Conservation (phyloP, 495 filamentous ascomycete genomes). For the Neurospora pannonica region DNA sequence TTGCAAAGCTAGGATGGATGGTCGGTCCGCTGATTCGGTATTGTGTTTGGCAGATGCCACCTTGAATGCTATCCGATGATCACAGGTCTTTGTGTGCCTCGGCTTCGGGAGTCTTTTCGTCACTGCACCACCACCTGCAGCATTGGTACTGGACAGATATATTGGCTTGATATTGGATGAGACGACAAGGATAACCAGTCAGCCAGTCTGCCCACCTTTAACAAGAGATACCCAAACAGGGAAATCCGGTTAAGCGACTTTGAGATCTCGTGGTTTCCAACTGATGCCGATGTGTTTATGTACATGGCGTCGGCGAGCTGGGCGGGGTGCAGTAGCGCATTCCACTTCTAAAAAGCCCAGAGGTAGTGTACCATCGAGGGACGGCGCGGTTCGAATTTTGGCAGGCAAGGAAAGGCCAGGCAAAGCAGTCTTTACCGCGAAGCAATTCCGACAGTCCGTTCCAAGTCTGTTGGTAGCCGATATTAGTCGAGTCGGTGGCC, state of each 20-base stretch:
- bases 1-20: background rate
- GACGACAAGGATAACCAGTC: background rate
- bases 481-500: background rate
- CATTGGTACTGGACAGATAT: background rate
- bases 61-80: background rate
- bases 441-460: background rate
- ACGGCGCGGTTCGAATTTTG: background rate
- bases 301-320: background rate
- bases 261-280: background rate
- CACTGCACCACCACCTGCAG: background rate
- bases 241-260: background rate
- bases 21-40: background rate
- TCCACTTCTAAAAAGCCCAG: background rate
- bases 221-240: background rate
- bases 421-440: background rate
- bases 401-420: background rate
- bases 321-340: background rate
- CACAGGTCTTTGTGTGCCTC: background rate
- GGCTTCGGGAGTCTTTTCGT: background rate
- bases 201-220: background rate
- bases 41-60: background rate
- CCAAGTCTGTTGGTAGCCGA: background rate
- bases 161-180: background rate
- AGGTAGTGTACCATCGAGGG: background rate
- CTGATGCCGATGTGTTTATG: background rate